Conservation (phyloP, 2,329 filamentous ascomycete species). For the Paecilomyces sp. region DNA sequence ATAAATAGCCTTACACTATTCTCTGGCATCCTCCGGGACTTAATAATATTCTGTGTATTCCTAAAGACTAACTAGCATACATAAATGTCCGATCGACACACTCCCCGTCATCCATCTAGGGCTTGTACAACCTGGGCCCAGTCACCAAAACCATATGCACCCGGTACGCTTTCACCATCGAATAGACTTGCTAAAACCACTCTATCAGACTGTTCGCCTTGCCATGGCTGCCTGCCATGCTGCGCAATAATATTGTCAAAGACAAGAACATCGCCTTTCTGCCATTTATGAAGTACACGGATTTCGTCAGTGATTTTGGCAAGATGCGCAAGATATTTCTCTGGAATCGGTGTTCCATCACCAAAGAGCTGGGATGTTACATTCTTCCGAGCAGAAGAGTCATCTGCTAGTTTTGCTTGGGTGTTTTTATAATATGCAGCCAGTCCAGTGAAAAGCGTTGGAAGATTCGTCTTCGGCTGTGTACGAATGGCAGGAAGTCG, state of each 20-base stretch:
- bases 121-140: slow-evolving; percentile 41
- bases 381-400: slow-evolving; percentile 13
- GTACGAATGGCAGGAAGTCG: slow-evolving; percentile 41
- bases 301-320: slow-evolving; percentile 44
- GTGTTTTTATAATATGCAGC: slow-evolving; percentile 36
- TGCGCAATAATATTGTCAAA: slow-evolving; percentile 43
- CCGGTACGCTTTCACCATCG: slow-evolving; percentile 40
- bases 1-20: too few species aligned
- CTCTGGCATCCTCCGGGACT: too few species aligned
- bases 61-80: too few species aligned
- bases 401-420: slow-evolving; percentile 18
- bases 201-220: slow-evolving; percentile 39
- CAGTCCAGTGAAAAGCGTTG: slow-evolving; percentile 41
- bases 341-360: slow-evolving; percentile 42
- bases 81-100: too few species aligned
- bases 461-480: slow-evolving; percentile 39
- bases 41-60: too few species aligned
- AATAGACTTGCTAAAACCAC: slow-evolving; percentile 43
- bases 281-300: slow-evolving; percentile 42
- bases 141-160: slow-evolving; percentile 34
- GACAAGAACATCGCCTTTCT: slow-evolving; percentile 42
- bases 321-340: slow-evolving; percentile 36
- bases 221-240: slow-evolving; percentile 44
- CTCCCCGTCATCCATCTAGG: too few species aligned
- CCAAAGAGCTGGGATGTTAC: slow-evolving; percentile 37